Conservation (phyloP, 2,329 filamentous ascomycete species). For the Colletotrichum sp. region DNA sequence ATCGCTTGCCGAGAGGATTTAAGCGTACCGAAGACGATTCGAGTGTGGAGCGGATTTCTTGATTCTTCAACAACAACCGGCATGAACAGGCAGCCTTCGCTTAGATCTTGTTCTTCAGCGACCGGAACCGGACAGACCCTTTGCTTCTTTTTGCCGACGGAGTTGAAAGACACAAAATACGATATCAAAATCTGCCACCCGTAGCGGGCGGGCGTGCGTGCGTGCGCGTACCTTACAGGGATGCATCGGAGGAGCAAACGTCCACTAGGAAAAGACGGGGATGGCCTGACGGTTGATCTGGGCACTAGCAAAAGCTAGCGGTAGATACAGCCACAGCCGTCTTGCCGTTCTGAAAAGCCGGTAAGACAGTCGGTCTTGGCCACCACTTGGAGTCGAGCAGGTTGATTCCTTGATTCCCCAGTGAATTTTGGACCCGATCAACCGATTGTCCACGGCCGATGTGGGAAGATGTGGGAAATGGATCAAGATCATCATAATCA, state of each 20-base stretch:
- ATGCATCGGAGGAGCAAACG: not conserved
- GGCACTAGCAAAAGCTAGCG: not conserved
- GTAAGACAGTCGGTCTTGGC: not conserved
- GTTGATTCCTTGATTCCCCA: not conserved
- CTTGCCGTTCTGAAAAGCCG: not conserved
- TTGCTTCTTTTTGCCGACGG: not conserved
- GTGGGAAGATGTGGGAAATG: not conserved
- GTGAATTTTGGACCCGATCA: not conserved
- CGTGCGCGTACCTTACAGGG: not conserved
- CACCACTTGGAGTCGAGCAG: not conserved
- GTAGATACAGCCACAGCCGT: conserved; percentile 6
- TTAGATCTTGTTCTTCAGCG: not conserved
- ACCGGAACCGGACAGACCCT: not conserved
- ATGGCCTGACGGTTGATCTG: not conserved
- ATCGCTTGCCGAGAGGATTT: not conserved
- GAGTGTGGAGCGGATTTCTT: not conserved
- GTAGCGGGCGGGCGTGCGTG: not conserved
- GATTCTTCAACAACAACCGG: not conserved
- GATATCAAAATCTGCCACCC: not conserved
- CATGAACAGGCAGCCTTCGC: not conserved
- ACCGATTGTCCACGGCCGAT: not conserved
- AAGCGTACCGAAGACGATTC: not conserved
- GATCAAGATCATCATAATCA: conserved; percentile 10
- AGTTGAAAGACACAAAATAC: not conserved
- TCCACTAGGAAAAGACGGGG: not conserved